phyloP scores from a whole-genome alignment of 129 eudicot species.

The Kitagawia praeruptora region DNA sequence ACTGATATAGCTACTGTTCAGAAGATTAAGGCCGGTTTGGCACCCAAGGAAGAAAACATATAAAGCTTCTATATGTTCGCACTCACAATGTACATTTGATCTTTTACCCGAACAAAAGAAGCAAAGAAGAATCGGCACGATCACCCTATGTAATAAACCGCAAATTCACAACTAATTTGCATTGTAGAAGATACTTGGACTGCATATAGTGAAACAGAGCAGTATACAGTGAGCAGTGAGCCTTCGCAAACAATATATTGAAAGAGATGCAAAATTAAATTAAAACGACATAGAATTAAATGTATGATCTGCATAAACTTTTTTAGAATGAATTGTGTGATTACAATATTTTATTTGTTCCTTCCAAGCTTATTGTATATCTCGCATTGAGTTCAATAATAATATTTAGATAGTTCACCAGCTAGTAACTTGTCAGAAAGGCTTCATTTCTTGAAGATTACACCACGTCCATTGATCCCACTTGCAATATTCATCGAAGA shows the following conservation, averaged over 20 bases:
- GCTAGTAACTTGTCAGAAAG: not conserved
- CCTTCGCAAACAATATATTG: no score
- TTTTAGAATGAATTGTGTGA: not conserved
- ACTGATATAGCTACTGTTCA: constrained; percentile 29
- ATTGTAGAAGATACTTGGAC: no score
- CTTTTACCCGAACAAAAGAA: not conserved
- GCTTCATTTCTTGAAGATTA: constrained; percentile 39
- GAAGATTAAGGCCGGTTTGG: constrained; percentile 24
- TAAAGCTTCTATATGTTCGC: not conserved
- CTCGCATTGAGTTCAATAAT: no score
- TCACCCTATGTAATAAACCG: no score
- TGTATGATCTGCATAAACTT: not conserved
- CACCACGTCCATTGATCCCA: constrained; percentile 36
- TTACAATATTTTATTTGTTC: not conserved
- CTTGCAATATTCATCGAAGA: constrained; percentile 20
- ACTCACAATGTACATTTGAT: not conserved
- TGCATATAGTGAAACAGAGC: no score
- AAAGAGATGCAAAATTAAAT: no score
- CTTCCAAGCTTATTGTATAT: not conserved
- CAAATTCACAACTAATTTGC: no score
- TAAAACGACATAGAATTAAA: not conserved
- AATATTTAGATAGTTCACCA: not conserved
- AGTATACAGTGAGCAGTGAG: no score
- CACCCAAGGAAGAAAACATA: not conserved
- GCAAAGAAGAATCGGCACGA: not conserved